phyloP scores from a whole-genome alignment of 2,329 filamentous ascomycete species.

The Metarhizium anisopliae region DNA sequence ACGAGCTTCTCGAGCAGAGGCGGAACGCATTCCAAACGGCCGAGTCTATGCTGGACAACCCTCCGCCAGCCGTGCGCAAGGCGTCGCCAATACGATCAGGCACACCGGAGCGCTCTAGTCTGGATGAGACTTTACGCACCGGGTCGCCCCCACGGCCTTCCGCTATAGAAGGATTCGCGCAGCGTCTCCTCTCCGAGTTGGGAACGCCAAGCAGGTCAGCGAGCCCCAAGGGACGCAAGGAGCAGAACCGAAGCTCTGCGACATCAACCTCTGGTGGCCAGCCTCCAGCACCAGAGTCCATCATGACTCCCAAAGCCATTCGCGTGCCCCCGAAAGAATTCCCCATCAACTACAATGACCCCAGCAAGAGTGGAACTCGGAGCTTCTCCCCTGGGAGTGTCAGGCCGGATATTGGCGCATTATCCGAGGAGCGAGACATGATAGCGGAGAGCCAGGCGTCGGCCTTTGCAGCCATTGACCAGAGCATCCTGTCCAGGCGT shows the following conservation, averaged over 20 bases:
- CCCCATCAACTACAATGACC: conserved; percentile 27
- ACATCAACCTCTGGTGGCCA: conserved; percentile 20
- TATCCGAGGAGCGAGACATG: conserved; percentile 22
- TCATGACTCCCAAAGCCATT: conserved; percentile 20
- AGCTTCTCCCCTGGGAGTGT: conserved; percentile 33
- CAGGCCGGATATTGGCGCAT: conserved; percentile 12
- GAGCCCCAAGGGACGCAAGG: conserved; percentile 42
- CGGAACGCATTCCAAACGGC: conserved; percentile 56
- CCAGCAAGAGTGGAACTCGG: conserved; percentile 21
- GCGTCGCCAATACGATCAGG: conserved; percentile 21
- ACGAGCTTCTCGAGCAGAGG: conserved; percentile 58
- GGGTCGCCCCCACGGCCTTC: conserved; percentile 45
- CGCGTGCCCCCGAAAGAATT: conserved; percentile 35
- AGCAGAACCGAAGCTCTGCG: conserved; percentile 25
- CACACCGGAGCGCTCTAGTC: conserved; percentile 32
- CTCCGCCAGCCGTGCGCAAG: conserved; percentile 16
- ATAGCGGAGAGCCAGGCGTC: conserved; percentile 41
- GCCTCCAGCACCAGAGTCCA: conserved; percentile 9
- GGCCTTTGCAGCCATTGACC: conserved; percentile 55
- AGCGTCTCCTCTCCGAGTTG: conserved; percentile 52
- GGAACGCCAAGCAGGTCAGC: conserved; percentile 42
- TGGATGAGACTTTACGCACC: conserved; percentile 35
- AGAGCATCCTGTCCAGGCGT: conserved; percentile 48
- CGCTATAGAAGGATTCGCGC: conserved; percentile 51
- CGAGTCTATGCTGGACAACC: conserved; percentile 35